Percentiles rank a stretch among this genome's conserved stretches.
These are phyloP conservation scores for Rhodomyrtus tomentosa DNA, from an alignment of 345 rosid genomes.

Conservation along the genomic window DNA sequence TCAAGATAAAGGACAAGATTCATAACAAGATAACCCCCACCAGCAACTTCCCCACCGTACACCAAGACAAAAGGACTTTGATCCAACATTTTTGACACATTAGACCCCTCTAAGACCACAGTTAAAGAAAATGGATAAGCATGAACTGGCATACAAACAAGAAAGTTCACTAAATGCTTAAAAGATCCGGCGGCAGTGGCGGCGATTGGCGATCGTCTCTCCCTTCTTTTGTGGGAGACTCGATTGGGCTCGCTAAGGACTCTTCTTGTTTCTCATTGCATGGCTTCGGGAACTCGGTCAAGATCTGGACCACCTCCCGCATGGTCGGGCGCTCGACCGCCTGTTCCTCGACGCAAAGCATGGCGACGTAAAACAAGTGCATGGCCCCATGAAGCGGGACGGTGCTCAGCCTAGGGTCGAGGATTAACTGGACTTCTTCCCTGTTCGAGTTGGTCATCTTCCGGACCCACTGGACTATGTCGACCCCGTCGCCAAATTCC, in stretches of 20 bases:
- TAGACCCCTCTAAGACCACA: background rate
- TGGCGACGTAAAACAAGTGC: constrained; percentile 82
- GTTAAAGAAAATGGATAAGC: background rate
- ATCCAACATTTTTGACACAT: background rate
- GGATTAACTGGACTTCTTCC: constrained; percentile 60
- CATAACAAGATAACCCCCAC: background rate
- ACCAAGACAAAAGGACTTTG: background rate
- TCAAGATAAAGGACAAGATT: background rate
- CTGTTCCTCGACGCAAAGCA: constrained; percentile 89
- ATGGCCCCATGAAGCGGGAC: constrained; percentile 76
- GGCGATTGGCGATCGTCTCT: constrained; percentile 26
- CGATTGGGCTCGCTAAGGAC: constrained; percentile 7
- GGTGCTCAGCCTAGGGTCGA: constrained; percentile 68
- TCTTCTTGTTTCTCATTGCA: constrained; percentile 44
- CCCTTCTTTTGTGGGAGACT: constrained; percentile 26
- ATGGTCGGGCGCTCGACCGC: constrained; percentile 87
- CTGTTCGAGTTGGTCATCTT: constrained; percentile 74
- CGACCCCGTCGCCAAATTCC: constrained; percentile 90
- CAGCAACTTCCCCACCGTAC: background rate
- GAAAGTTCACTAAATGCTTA: background rate
- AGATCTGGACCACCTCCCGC: constrained; percentile 90
- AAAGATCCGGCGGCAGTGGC: background rate
- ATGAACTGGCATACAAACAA: background rate
- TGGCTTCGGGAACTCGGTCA: constrained; percentile 63
- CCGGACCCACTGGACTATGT: constrained; percentile 88